A percentile compares a stretch with the other conserved stretches of the same genome.
Conservation (phyloP, 2,329 filamentous ascomycete genomes). For the Sphaerulina vaccinii region DNA sequence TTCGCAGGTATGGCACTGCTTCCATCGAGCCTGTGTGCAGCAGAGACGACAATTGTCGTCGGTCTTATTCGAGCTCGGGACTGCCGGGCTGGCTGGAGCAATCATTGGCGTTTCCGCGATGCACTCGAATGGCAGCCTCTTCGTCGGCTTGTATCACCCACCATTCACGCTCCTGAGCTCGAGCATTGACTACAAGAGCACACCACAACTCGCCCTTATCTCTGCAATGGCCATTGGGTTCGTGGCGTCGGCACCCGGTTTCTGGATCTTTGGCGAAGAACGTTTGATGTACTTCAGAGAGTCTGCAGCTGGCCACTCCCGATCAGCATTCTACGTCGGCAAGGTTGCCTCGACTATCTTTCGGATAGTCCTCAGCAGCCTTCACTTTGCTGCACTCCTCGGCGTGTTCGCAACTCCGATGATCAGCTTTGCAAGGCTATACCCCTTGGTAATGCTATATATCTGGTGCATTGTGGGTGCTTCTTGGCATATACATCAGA, state of each 20-base stretch:
- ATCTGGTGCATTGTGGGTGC: slow-evolving; percentile 52
- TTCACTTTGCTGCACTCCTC: slow-evolving; percentile 57
- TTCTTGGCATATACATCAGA: too few relatives aligned
- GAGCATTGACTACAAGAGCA: slow-evolving; percentile 52
- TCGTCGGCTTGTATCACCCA: slow-evolving; percentile 52
- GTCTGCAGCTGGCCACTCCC: slow-evolving; percentile 56
- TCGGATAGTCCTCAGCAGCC: slow-evolving; percentile 51
- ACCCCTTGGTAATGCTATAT: slow-evolving; percentile 54
- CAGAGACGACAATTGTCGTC: slow-evolving; percentile 55
- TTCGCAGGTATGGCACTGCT: slow-evolving; percentile 55
- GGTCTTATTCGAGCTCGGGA: slow-evolving; percentile 56
- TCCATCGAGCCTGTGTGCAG: slow-evolving; percentile 55
- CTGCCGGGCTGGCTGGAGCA: slow-evolving; percentile 53
- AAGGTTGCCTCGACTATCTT: slow-evolving; percentile 55
- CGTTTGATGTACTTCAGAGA: slow-evolving; percentile 57
- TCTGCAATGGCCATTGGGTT: slow-evolving; percentile 57
- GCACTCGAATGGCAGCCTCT: slow-evolving; percentile 52
- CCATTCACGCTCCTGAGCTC: slow-evolving; percentile 55
- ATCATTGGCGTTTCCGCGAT: slow-evolving; percentile 57
- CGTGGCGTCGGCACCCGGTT: slow-evolving; percentile 55
- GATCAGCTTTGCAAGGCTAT: slow-evolving; percentile 52
- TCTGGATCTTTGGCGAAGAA: slow-evolving; percentile 58
- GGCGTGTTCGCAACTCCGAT: slow-evolving; percentile 51
- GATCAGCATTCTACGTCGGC: slow-evolving; percentile 57
- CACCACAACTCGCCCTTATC: slow-evolving; percentile 55